phyloP scores from a whole-genome alignment of 169 alveolate species.

The Plasmodium cynomolgi region DNA sequence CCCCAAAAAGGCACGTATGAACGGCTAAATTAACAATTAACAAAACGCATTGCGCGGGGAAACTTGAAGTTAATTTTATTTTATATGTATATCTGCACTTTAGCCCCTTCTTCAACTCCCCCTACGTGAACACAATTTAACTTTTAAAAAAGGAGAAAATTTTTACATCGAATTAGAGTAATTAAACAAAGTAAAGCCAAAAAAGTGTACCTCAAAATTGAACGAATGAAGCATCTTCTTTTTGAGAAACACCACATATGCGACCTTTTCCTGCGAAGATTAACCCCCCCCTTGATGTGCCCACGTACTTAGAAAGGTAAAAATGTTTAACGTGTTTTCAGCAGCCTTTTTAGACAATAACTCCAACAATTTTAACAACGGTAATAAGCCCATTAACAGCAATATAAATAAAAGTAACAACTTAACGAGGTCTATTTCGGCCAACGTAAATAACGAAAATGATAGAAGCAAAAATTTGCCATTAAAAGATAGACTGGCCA shows the following conservation, averaged over 20 bases:
- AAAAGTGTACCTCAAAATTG: not conserved
- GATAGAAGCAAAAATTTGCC: constrained; percentile 62
- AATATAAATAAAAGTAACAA: constrained; percentile 41
- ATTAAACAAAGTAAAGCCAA: not conserved
- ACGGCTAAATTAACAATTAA: not conserved
- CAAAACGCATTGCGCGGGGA: not conserved
- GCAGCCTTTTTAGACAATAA: constrained; percentile 70
- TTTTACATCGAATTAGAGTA: not conserved
- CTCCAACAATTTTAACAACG: constrained; percentile 7
- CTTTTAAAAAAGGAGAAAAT: not conserved
- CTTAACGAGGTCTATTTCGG: constrained; percentile 32
- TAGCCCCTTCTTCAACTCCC: not conserved
- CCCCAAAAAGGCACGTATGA: not conserved
- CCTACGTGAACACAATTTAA: not conserved
- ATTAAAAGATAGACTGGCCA: constrained; percentile 69
- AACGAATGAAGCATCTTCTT: not conserved
- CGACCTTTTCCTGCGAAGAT: not conserved
- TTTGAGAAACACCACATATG: not conserved
- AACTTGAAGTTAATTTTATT: not conserved
- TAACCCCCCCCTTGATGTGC: constrained; percentile 7
- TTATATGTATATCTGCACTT: not conserved
- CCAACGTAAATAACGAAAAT: constrained; percentile 67
- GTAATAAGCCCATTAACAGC: constrained; percentile 52
- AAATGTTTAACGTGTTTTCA: constrained; percentile 75
- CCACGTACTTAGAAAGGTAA: constrained; percentile 19